Base-by-base conservation (phyloP, 495 filamentous ascomycete species). In the Penicillium bialowiezense region DNA sequence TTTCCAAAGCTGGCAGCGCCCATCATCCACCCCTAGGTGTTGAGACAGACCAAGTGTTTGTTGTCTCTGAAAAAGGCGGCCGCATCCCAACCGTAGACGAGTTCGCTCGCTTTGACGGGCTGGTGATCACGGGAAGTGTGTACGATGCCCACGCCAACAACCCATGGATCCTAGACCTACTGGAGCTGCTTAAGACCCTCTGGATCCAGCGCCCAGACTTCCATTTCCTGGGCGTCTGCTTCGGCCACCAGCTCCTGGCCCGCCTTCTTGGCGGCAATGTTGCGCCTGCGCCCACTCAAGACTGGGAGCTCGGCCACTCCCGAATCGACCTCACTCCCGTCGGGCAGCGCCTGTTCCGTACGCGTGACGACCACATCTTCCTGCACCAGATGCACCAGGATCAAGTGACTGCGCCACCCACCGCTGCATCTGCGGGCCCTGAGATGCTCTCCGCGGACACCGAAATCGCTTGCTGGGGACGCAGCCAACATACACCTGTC, bases 201-300 rank as follows among this genome's bases (percentile, higher is more conserved):
- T 59, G 56, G 56, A 50, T 59, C 18, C 21, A 40, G 1, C 51
- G 56, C 3, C 48, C 48, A 0, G 48, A 52, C 17, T 55, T 59
- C 49, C 56, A 49, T 41, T 59, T 69, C 29, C 33, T 64, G 55
- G 90, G 89, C 48, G 93, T 96, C 54, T 96, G 90, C 69, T 74
- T 96, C 48, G 90, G 90, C 15, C 90, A 96, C 59, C 90, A 95
- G 69, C 79, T 96, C 32, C 81, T 96, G 7, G 86, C 90, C 14
- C 80, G 56, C 13, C 48, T 59, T 1, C 45, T 59, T 9, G 56
- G 56, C 10, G 52, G 89, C 41, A 85, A 88, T 31, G 81, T 88
- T 12, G 89, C 88, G 8, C 48, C 48, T n/a, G 48, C 56, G 29
- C 56, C 56, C 29, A 47, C 56, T 5, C 52, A 47, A 18, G 56